Evolutionary conservation across 352 stramenopile species (phyloP), one percentile per base, ranked within the genome.

Genomic region (Pythium vanterpoolii): DNA sequence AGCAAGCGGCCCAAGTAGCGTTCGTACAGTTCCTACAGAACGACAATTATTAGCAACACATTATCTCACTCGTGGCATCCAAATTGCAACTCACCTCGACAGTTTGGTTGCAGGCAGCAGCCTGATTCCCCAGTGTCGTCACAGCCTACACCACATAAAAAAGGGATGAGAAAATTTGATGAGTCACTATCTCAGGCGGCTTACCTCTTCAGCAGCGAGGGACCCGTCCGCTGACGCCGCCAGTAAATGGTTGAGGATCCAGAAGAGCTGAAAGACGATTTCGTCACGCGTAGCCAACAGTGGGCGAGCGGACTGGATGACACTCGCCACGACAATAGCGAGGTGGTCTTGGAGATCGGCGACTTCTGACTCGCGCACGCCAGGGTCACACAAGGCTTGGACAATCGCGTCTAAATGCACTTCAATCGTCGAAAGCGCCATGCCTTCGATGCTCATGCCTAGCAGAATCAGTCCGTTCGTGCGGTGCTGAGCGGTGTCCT

Each of bases 371-470:
- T 90, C 80, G 2, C 84, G 77, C 1, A 94, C 56, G 8, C 79
- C 80, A 56, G 71, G 46, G 42, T 92, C 80, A 16, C 78, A 88
- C n/a, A 94, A 58, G 10, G 80, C 74, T 46, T 90, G 80, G 0
- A 79, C 88, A 53, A 94, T 89, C 66, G 87, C 75, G 58, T 87
- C 74, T 34, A 94, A 49, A 52, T 94, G 77, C 38, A 69, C 58
- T 26, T 64, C 66, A 28, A 91, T 88, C 8, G 72, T 89, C 18
- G 73, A 66, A 10, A 66, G 36, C 14, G 73, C 72, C 83, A 95
- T 95, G 50, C 85, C 85, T 66, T 83, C 78, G 36, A 95, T 83
- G 49, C 77, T 91, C 83, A 95, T 90, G 30, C 76, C 68, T 23
- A 95, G 62, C 23, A 95, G 47, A 38, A 90, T 84, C 27, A 95